A percentile compares a stretch with the other conserved stretches of the same genome.
These are phyloP conservation scores for Scheffersomyces spartinae DNA, from an alignment of 805 yeast species.

Conservation along the genomic window DNA sequence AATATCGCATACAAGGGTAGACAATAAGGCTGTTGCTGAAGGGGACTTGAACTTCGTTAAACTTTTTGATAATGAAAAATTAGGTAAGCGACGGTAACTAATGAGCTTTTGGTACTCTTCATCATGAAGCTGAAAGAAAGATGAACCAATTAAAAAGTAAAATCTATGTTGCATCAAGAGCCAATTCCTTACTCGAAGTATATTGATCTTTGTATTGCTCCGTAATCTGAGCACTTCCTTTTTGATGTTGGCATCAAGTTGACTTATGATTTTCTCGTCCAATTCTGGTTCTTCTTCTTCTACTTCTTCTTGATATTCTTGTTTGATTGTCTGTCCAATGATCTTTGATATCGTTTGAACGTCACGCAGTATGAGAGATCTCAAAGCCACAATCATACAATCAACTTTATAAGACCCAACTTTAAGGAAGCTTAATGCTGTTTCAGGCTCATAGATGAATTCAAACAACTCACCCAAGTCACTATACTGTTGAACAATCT, in stretches of 20 bases:
- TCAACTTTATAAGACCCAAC: slow-evolving; percentile 22
- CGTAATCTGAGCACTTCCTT: too few relatives aligned
- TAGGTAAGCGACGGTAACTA: too few relatives aligned
- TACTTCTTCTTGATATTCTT: slow-evolving; percentile 3
- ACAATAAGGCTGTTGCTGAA: too few relatives aligned
- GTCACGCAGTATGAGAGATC: too few relatives aligned
- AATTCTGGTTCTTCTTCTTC: too few relatives aligned
- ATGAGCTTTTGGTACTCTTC: slow-evolving; percentile 19
- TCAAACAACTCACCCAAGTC: slow-evolving; percentile 67
- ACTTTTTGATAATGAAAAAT: too few relatives aligned
- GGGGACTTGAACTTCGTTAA: too few relatives aligned
- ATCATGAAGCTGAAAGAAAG: slow-evolving; percentile 48
- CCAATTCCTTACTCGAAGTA: slow-evolving; percentile 34
- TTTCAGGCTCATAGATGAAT: slow-evolving; percentile 35
- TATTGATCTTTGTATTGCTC: slow-evolving; percentile 11
- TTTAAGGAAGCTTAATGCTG: slow-evolving; percentile 39
- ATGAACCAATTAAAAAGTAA: slow-evolving; percentile 67
- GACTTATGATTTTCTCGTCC: too few relatives aligned
- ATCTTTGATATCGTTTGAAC: slow-evolving; percentile 5
- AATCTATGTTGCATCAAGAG: slow-evolving; percentile 60
- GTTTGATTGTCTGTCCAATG: slow-evolving; percentile 2
- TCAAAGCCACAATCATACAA: slow-evolving; percentile 13
- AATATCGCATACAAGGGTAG: slow-evolving; percentile 11
- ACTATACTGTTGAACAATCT: slow-evolving; percentile 30
- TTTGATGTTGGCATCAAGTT: too few relatives aligned